Conservation (phyloP, 2,329 filamentous ascomycete genomes). For the Fusarium sarcochroum region DNA sequence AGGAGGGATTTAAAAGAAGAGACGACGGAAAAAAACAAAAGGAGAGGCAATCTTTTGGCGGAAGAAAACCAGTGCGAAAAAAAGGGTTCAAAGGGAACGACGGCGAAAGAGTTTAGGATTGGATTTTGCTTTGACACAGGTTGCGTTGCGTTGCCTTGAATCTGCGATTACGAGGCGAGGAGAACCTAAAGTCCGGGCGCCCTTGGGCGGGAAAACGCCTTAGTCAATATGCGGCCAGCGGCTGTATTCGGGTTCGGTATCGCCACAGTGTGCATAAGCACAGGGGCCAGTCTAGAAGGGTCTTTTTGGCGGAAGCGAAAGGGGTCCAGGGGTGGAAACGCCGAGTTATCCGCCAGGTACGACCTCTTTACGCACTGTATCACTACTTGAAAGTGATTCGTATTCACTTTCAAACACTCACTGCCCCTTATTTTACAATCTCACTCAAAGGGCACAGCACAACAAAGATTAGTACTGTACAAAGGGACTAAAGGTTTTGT, state of each 20-base stretch:
- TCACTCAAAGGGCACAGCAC: neutral
- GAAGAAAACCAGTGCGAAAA: constrained; percentile 23
- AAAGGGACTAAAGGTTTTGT: neutral
- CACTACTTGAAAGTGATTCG: neutral
- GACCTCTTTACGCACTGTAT: constrained; percentile 29
- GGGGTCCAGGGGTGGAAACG: constrained; percentile 2
- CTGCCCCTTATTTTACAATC: constrained; percentile 11
- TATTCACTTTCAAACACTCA: neutral
- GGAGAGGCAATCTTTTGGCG: constrained; percentile 25
- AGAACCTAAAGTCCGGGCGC: constrained; percentile 25
- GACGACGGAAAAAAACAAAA: constrained; percentile 20
- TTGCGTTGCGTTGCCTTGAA: constrained; percentile 31
- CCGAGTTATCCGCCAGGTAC: constrained; percentile 9
- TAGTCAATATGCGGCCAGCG: constrained; percentile 25
- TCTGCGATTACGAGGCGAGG: constrained; percentile 39
- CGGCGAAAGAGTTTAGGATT: constrained; percentile 18
- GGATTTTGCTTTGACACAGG: constrained; percentile 1
- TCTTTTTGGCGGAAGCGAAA: neutral
- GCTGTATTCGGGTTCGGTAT: constrained; percentile 32
- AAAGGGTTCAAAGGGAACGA: constrained; percentile 42
- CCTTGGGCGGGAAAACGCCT: neutral
- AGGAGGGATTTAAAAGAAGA: neutral
- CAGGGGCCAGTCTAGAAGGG: constrained; percentile 14
- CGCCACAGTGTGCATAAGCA: constrained; percentile 27
- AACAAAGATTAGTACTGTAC: neutral